These are phyloP conservation scores for Scedosporium dehoogii DNA, from an alignment of 2,329 filamentous ascomycete species.

Conservation along the genomic window DNA sequence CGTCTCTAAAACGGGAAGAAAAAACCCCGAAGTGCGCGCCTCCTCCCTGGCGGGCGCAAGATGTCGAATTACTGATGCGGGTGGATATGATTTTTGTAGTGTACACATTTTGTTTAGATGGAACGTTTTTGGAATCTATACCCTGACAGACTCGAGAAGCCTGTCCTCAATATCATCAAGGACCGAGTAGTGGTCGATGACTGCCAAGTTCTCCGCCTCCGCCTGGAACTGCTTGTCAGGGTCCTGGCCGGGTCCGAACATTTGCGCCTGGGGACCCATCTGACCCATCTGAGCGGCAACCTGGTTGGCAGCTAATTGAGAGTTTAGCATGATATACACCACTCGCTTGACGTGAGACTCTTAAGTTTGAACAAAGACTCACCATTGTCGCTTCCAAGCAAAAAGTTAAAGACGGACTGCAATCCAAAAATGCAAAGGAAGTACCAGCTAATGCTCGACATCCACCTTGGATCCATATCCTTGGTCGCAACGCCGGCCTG, in stretches of 20 bases:
- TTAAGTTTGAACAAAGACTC: constrained; percentile 23
- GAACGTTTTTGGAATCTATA: constrained; percentile 7
- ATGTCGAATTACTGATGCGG: not conserved
- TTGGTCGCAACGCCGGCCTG: constrained; percentile 93
- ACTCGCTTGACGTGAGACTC: not conserved
- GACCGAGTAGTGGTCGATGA: constrained; percentile 88
- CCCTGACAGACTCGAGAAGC: constrained; percentile 49
- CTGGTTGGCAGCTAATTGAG: constrained; percentile 68
- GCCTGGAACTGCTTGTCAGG: constrained; percentile 89
- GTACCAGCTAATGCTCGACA: constrained; percentile 98
- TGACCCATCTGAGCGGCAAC: constrained; percentile 85
- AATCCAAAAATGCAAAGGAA: constrained; percentile 95
- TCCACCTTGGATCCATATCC: constrained; percentile 96
- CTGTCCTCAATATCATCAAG: constrained; percentile 81
- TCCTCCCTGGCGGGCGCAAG: not conserved
- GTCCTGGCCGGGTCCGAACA: constrained; percentile 88
- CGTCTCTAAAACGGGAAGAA: not conserved
- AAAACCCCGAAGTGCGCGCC: not conserved
- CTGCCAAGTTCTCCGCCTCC: constrained; percentile 91
- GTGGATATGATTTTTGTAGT: not conserved
- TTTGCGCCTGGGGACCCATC: constrained; percentile 63
- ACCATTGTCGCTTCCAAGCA: constrained; percentile 94
- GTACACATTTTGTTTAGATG: constrained; percentile 1
- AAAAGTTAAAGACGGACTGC: constrained; percentile 94
- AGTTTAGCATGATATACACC: constrained; percentile 12